These are phyloP conservation scores for Eucalyptus marginata DNA, from an alignment of 345 rosid species.

Conservation along the genomic window DNA sequence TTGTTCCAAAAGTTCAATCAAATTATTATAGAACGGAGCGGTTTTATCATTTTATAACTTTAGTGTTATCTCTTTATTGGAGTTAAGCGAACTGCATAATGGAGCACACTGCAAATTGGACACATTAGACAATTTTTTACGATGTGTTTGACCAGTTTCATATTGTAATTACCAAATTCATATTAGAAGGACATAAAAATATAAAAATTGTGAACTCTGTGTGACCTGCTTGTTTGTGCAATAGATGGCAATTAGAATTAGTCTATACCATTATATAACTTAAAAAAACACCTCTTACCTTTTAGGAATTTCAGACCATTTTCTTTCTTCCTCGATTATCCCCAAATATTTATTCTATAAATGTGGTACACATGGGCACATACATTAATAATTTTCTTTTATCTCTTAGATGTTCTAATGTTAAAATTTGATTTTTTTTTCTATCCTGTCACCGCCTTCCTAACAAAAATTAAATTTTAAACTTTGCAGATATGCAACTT, in stretches of 20 bases:
- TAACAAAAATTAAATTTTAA: not conserved
- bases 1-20: not conserved
- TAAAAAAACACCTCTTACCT: not conserved
- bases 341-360: not conserved
- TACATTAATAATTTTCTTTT: not conserved
- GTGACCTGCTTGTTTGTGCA: not conserved
- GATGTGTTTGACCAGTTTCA: not conserved
- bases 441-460: not conserved
- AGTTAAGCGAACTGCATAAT: not conserved
- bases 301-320: not conserved
- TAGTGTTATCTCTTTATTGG: not conserved
- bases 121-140: not conserved
- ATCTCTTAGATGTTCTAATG: not conserved
- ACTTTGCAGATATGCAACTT: not conserved
- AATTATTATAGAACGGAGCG: rapidly evolving
- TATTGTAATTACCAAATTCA: not conserved
- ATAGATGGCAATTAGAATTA: not conserved
- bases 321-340: not conserved
- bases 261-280: not conserved
- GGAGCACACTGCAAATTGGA: not conserved
- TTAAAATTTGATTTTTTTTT: not conserved
- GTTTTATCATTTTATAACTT: not conserved
- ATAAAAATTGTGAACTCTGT: not conserved
- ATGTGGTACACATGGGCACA: not conserved
- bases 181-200: not conserved